Evolutionary conservation across 495 filamentous ascomycete genomes (phyloP).

Genomic region (Podospora pseudoanserina): DNA sequence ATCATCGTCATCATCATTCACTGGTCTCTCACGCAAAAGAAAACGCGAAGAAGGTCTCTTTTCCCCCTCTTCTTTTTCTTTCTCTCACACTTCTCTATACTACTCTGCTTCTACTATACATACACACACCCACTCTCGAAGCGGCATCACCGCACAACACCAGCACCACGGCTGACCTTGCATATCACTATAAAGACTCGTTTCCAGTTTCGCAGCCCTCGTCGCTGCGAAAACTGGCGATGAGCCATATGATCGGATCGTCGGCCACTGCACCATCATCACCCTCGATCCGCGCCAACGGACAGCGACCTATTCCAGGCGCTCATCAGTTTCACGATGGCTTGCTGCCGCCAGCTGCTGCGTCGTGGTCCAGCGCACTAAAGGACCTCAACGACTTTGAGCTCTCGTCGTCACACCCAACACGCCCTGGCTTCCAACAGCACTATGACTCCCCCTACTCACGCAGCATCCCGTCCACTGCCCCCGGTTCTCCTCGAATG

Average conservation of each 20-base stretch:
- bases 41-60: neutral
- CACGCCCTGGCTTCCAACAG: conserved; percentile 22
- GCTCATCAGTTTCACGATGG: conserved; percentile 19
- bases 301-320: conserved; percentile 3
- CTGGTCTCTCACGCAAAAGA: conserved; percentile 23
- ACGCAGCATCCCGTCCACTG: conserved; percentile 51
- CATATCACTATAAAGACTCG: conserved; percentile 22
- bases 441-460: conserved; percentile 45
- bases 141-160: conserved; percentile 9
- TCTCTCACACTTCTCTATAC: neutral
- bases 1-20: conserved; percentile 1
- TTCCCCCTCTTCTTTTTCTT: conserved; percentile 8
- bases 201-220: conserved; percentile 38
- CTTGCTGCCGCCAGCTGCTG: conserved; percentile 25
- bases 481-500: conserved; percentile 53
- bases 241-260: conserved; percentile 41
- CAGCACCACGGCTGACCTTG: conserved; percentile 28
- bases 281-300: conserved; percentile 27
- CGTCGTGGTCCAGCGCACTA: conserved; percentile 36
- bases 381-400: conserved; percentile 36
- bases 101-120: conserved; percentile 6
- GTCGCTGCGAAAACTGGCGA: conserved; percentile 49
- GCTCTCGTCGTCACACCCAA: conserved; percentile 9
- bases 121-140: conserved; percentile 2
- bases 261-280: conserved; percentile 32